Evolutionary conservation across 805 yeast genomes (phyloP).

Genomic region (Kuraishia borneana): DNA sequence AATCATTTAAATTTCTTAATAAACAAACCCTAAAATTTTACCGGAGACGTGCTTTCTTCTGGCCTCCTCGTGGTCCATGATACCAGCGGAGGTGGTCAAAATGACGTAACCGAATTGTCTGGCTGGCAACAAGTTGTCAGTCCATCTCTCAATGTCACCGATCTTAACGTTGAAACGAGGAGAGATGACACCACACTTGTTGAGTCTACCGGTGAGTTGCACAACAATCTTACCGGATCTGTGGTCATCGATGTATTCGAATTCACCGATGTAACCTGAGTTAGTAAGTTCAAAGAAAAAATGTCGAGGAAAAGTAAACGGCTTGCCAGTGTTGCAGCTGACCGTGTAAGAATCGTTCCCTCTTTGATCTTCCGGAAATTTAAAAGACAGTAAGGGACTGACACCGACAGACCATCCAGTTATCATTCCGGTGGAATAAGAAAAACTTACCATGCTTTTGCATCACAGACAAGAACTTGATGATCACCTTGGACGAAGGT

Average conservation of each 20-base stretch:
- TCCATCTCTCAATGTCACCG: slow-evolving; percentile 96
- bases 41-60: slow-evolving; percentile 99
- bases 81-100: slow-evolving; percentile 98
- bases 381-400: slow-evolving; percentile 94
- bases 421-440: slow-evolving; percentile 74
- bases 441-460: slow-evolving; percentile 79
- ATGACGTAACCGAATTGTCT: slow-evolving; percentile 98
- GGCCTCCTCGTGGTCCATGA: slow-evolving; percentile 99
- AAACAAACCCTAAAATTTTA: slow-evolving; percentile 96
- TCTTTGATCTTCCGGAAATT: slow-evolving; percentile 77
- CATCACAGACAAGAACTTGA: slow-evolving; percentile 94
- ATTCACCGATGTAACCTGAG: slow-evolving; percentile 82
- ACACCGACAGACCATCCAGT: slow-evolving; percentile 93
- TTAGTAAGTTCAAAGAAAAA: slow-evolving; percentile 13
- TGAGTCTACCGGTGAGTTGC: slow-evolving; percentile 95
- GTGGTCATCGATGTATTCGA: slow-evolving; percentile 98
- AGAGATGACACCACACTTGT: slow-evolving; percentile 98
- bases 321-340: slow-evolving; percentile 19
- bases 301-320: slow-evolving; percentile 68
- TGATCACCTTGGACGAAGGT: slow-evolving; percentile 97
- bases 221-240: slow-evolving; percentile 97
- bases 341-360: slow-evolving; percentile 62
- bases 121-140: slow-evolving; percentile 96
- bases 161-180: slow-evolving; percentile 98
- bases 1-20: slow-evolving; percentile 32